These are phyloP conservation scores for Conidiobolus incongruus DNA, from an alignment of 371 early-diverging fungal species.

Conservation along the genomic window DNA sequence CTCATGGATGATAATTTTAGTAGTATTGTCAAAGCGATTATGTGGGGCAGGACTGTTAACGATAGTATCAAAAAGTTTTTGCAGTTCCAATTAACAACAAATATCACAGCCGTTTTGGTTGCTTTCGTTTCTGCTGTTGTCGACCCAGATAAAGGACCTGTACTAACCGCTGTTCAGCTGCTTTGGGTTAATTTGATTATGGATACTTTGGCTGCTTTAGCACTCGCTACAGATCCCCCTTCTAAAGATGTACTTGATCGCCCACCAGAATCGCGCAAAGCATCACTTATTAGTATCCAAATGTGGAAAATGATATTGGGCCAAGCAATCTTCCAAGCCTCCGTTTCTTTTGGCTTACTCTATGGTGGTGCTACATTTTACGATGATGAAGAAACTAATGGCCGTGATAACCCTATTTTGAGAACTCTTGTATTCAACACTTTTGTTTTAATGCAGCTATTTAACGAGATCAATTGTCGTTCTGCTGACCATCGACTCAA, in stretches of 20 bases:
- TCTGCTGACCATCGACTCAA: constrained; percentile 53
- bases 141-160: constrained; percentile 10
- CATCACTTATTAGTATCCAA: constrained; percentile 26
- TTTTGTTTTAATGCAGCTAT: constrained; percentile 87
- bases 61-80: constrained; percentile 60
- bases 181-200: no score
- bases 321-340: constrained; percentile 64
- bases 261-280: constrained; percentile 28
- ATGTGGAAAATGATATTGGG: constrained; percentile 83
- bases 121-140: constrained; percentile 32
- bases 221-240: no score
- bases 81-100: constrained; percentile 60
- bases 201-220: no score
- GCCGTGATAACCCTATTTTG: constrained; percentile 17
- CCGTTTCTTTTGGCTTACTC: constrained; percentile 23
- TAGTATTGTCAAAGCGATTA: constrained; percentile 46
- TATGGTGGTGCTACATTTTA: constrained; percentile 14
- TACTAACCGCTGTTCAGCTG: constrained; percentile 45
- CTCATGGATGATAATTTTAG: constrained; percentile 63
- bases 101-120: constrained; percentile 43
- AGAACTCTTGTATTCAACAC: constrained; percentile 81
- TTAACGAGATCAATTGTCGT: constrained; percentile 74
- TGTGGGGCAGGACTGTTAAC: constrained; percentile 62
- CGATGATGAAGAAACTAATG: no score
- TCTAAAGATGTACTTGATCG: constrained; percentile 31